These are phyloP conservation scores for Cucumis melo DNA, from an alignment of 306 rosid genomes.

Conservation along the genomic window DNA sequence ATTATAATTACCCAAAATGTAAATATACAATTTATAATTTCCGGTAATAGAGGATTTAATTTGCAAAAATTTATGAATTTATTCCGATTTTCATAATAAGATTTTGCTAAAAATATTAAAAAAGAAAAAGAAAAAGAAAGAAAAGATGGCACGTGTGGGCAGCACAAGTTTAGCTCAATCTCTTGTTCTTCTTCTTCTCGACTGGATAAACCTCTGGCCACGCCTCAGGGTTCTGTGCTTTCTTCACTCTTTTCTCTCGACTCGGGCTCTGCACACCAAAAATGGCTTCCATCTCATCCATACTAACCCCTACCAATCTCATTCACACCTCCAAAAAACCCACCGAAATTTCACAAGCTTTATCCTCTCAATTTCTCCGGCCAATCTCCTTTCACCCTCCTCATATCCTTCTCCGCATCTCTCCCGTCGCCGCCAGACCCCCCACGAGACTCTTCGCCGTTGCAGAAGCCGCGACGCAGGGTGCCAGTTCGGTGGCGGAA, in stretches of 20 bases:
- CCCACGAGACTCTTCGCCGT: slow-evolving; percentile 32
- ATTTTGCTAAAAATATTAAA: no score
- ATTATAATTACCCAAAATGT: no score
- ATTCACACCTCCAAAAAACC: slow-evolving; percentile 23
- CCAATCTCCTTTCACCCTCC: slow-evolving; percentile 16
- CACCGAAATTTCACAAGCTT: slow-evolving; percentile 15
- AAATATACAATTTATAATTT: no score
- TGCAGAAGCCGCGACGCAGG: slow-evolving; percentile 34
- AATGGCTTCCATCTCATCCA: slow-evolving; percentile 57
- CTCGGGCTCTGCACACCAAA: background rate
- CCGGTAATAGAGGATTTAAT: no score
- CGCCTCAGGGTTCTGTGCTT: background rate
- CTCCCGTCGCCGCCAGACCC: slow-evolving; percentile 11
- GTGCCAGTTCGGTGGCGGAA: slow-evolving; percentile 31
- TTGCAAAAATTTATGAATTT: no score
- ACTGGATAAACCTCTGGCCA: slow-evolving; percentile 1
- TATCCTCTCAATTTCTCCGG: slow-evolving; percentile 17
- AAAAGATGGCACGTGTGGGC: background rate
- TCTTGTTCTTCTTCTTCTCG: background rate
- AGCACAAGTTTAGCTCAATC: background rate
- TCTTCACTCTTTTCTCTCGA: background rate
- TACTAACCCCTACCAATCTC: slow-evolving; percentile 33
- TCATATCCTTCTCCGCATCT: slow-evolving; percentile 12
- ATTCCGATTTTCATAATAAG: no score
- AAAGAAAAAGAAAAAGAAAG: no score